Conservation (phyloP, 2,329 filamentous ascomycete genomes). For the Sporothrix schenckii region DNA sequence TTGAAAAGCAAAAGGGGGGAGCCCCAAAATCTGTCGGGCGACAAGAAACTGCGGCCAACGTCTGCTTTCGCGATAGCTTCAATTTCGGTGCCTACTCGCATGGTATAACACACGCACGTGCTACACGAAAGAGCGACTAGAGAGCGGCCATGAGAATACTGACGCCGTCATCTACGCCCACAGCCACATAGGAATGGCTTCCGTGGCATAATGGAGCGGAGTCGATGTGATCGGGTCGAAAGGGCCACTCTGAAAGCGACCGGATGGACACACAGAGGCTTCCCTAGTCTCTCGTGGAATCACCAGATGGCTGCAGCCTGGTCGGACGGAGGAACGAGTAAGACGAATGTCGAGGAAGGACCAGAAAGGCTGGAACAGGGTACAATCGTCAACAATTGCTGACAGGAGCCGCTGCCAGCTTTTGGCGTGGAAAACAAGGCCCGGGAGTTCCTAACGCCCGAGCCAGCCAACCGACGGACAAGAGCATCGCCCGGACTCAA, state of each 20-base stretch:
- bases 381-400: not conserved
- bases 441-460: slow-evolving; percentile 6
- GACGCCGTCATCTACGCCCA: not conserved
- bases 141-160: not conserved
- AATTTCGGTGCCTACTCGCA: not conserved
- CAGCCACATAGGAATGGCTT: not conserved
- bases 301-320: not conserved
- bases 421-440: slow-evolving; percentile 7
- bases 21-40: not conserved
- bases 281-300: not conserved
- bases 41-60: not conserved
- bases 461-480: slow-evolving; percentile 15
- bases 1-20: not conserved
- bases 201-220: not conserved
- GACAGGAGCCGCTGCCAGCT: not conserved
- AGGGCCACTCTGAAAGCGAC: not conserved
- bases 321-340: slow-evolving; percentile 9
- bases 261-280: not conserved
- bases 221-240: not conserved
- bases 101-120: not conserved
- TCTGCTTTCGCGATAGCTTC: not conserved
- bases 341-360: not conserved
- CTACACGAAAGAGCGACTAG: not conserved
- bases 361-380: not conserved
- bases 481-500: not conserved